Percentiles rank a stretch among this genome's conserved stretches.
Evolutionary conservation across 2,329 filamentous ascomycete species (phyloP).

Genomic region (Diplodia corticola): DNA sequence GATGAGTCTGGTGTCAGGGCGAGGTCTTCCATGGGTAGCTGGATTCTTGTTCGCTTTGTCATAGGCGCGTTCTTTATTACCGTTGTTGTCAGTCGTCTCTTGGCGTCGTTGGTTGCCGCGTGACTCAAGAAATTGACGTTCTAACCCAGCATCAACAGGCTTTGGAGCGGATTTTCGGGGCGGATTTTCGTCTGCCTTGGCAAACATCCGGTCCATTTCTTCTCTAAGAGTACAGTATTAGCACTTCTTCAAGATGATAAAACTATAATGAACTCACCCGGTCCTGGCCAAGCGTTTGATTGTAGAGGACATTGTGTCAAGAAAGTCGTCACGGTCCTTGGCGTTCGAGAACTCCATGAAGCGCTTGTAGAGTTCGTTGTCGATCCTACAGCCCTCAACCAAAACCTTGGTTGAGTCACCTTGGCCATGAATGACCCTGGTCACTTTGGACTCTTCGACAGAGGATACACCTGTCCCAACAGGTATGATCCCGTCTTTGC

Average conservation of each 20-base stretch:
- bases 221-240: background rate
- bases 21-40: background rate
- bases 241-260: background rate
- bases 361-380: background rate
- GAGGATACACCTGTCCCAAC: background rate
- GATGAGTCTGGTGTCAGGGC: background rate
- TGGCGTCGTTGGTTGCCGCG: constrained; percentile 3
- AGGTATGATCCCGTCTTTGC: background rate
- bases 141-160: background rate
- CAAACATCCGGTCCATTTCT: background rate
- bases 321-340: background rate
- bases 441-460: background rate
- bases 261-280: background rate
- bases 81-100: background rate
- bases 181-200: background rate
- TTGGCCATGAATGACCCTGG: background rate
- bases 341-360: background rate
- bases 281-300: background rate
- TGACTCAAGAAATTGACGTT: constrained; percentile 3
- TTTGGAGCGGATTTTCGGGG: background rate
- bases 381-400: background rate
- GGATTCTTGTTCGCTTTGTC: background rate
- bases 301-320: background rate
- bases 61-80: background rate
- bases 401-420: background rate